These are phyloP conservation scores for Plasmodium reichenowi DNA, from an alignment of 169 alveolate species.

Conservation along the genomic window DNA sequence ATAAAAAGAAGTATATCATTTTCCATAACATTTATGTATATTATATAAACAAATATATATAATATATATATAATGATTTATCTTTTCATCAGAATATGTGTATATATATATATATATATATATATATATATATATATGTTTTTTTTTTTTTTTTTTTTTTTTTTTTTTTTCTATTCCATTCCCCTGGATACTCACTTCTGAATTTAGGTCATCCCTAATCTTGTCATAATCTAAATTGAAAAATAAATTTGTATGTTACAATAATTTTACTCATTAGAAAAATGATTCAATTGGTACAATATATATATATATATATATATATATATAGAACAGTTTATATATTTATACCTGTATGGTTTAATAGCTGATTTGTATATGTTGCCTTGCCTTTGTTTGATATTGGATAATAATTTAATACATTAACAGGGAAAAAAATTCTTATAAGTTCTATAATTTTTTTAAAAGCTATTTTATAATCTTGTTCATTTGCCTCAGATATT, in stretches of 20 bases:
- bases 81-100: not conserved
- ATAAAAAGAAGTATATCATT: too few species aligned
- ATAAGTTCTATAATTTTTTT: constrained; percentile 69
- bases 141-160: not conserved
- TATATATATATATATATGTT: not conserved
- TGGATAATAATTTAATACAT: constrained; percentile 40
- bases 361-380: constrained; percentile 30
- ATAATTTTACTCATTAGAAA: not conserved
- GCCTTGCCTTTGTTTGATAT: constrained; percentile 24
- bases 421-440: constrained; percentile 69
- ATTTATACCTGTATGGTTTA: constrained; percentile 23
- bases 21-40: too few species aligned
- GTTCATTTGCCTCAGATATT: constrained; percentile 27
- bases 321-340: too few species aligned
- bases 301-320: too few species aligned
- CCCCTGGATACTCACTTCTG: constrained; percentile 12
- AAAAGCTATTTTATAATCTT: constrained; percentile 65
- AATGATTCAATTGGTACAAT: too few species aligned
- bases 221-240: constrained; percentile 33
- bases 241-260: not conserved
- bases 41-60: too few species aligned
- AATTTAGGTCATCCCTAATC: constrained; percentile 43
- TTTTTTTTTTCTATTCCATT: too few species aligned
- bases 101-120: not conserved
- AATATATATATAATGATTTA: too few species aligned